Conservation (phyloP, 306 rosid genomes). For the Arachis hypogaea region DNA sequence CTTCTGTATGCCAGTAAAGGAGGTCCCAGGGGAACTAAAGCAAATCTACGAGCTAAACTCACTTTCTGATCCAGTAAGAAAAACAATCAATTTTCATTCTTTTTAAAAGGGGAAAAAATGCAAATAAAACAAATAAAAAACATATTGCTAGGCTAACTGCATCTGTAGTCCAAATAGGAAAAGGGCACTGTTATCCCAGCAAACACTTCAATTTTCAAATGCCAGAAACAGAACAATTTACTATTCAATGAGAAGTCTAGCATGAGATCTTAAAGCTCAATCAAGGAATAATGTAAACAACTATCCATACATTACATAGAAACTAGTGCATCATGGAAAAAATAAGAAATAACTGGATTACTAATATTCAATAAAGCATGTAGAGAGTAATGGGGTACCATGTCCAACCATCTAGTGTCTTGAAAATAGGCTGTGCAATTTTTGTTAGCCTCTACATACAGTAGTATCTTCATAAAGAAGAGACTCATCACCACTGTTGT, state of each 20-base stretch:
- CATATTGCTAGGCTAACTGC: not conserved
- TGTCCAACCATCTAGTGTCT: no score
- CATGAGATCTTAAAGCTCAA: conserved; percentile 25
- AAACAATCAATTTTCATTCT: conserved; percentile 23
- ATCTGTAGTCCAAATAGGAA: conserved; percentile 21
- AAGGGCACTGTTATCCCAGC: not conserved
- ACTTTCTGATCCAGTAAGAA: conserved; percentile 71
- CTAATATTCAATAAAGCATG: not conserved
- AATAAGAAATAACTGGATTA: not conserved
- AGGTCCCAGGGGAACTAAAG: conserved; percentile 97
- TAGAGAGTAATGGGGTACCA: no score
- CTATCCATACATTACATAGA: conserved; percentile 18
- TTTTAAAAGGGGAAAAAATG: conserved; percentile 1
- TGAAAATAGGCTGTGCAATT: no score
- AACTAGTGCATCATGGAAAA: conserved; percentile 8
- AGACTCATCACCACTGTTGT: no score
- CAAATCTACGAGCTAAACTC: conserved; percentile 96
- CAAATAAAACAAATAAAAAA: not conserved
- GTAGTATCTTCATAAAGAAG: no score
- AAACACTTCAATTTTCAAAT: conserved; percentile 29
- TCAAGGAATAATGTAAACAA: conserved; percentile 5
- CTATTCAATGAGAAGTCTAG: conserved; percentile 25
- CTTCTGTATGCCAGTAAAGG: conserved; percentile 88
- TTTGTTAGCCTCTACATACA: no score
- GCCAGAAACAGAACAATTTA: conserved; percentile 22